Evolutionary conservation across 2,329 filamentous ascomycete species (phyloP).

Genomic region (Trichophyton simii): DNA sequence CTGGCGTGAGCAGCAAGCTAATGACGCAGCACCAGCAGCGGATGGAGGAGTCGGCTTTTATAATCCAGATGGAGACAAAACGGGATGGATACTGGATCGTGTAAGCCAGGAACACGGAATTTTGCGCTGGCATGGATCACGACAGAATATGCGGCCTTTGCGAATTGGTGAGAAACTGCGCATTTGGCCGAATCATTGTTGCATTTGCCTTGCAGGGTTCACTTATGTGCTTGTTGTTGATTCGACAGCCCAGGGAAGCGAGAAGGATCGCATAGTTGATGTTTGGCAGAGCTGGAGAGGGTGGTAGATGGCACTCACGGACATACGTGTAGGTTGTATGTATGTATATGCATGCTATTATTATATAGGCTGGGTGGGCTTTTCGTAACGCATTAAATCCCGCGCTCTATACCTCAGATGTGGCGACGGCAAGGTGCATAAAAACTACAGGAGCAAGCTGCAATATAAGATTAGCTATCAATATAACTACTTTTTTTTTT

Average conservation of each 20-base stretch:
- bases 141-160: conserved; percentile 38
- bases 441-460: neutral
- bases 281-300: conserved; percentile 15
- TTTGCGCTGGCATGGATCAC: conserved; percentile 43
- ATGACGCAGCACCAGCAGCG: neutral
- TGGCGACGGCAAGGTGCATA: neutral
- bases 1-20: conserved; percentile 34
- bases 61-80: conserved; percentile 17
- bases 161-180: conserved; percentile 53
- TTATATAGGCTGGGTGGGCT: neutral
- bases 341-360: neutral
- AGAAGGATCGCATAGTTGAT: conserved; percentile 14
- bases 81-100: conserved; percentile 53
- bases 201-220: conserved; percentile 59
- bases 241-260: conserved; percentile 28
- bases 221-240: conserved; percentile 63
- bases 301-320: conserved; percentile 9
- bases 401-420: neutral
- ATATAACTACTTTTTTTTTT: neutral
- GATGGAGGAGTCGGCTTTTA: conserved; percentile 9
- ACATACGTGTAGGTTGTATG: neutral
- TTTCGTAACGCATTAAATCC: neutral
- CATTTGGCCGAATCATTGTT: conserved; percentile 70
- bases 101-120: conserved; percentile 70
- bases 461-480: neutral